A percentile compares a stretch with the other conserved stretches of the same genome.
Evolutionary conservation across 2,329 filamentous ascomycete species (phyloP).

Genomic region (Botrytis pseudocinerea): DNA sequence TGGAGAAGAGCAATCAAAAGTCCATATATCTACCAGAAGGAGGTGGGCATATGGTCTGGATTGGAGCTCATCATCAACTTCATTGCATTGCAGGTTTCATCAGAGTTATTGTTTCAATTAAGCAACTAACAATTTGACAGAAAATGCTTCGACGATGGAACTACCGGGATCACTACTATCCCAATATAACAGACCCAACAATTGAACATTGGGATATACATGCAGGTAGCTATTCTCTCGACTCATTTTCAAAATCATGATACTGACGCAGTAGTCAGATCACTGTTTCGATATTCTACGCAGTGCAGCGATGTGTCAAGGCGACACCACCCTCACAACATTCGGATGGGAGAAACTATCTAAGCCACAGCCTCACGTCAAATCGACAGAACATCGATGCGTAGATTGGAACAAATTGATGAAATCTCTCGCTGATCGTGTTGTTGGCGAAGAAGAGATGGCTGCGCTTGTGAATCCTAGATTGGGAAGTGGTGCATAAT

Average conservation of each 20-base stretch:
- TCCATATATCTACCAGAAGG: conserved; percentile 19
- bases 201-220: conserved; percentile 18
- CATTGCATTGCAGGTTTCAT: conserved; percentile 15
- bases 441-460: conserved; percentile 12
- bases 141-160: conserved; percentile 20
- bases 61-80: conserved; percentile 14
- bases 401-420: conserved; percentile 1
- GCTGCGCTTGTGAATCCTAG: conserved; percentile 15
- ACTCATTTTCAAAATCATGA: no score
- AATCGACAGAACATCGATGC: conserved; percentile 8
- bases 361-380: conserved; percentile 15
- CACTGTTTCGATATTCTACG: conserved; percentile 19
- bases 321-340: conserved; percentile 15
- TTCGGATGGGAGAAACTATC: conserved; percentile 15
- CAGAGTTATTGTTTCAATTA: not conserved
- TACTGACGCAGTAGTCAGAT: not conserved
- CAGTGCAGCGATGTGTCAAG: conserved; percentile 17
- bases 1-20: conserved; percentile 4
- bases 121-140: not conserved
- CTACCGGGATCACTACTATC: conserved; percentile 12
- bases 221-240: not conserved
- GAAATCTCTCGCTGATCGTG: conserved; percentile 1
- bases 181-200: conserved; percentile 10
- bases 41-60: conserved; percentile 15
- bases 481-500: not conserved